These are phyloP conservation scores for Taphrina pruni DNA, from an alignment of 1,139 yeast genomes.

Conservation along the genomic window DNA sequence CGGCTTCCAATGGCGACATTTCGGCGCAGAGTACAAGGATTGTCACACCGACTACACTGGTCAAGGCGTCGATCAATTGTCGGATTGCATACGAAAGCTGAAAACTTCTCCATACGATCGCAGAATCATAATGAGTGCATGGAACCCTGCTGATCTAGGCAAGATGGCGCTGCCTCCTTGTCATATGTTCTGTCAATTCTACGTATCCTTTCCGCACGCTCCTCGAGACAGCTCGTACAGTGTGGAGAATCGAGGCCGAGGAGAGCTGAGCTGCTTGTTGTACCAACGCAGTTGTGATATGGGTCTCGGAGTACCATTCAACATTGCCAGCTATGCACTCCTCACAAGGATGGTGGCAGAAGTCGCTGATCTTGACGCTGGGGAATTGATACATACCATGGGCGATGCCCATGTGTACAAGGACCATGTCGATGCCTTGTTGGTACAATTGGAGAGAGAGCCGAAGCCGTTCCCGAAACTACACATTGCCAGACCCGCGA, in stretches of 20 bases:
- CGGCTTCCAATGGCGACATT: conserved; percentile 99
- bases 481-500: conserved; percentile 59
- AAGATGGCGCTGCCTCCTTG: conserved; percentile 98
- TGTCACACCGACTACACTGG: conserved; percentile 87
- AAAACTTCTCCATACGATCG: conserved; percentile 92
- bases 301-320: conserved; percentile 99
- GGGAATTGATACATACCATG: conserved; percentile 91
- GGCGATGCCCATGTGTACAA: conserved; percentile 96
- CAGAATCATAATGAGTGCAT: conserved; percentile 90
- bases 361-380: conserved; percentile 90
- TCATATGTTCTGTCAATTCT: conserved; percentile 94
- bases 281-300: conserved; percentile 98
- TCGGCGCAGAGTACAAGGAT: conserved; percentile 87
- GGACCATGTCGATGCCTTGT: conserved; percentile 89
- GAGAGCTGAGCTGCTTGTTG: conserved; percentile 80
- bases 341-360: conserved; percentile 94
- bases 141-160: conserved; percentile 96
- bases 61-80: conserved; percentile 87
- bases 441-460: conserved; percentile 72
- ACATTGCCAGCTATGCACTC: conserved; percentile 93
- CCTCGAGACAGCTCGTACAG: conserved; percentile 38
- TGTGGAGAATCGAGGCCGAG: conserved; percentile 56
- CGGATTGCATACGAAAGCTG: conserved; percentile 75
- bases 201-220: conserved; percentile 74
- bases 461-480: conserved; percentile 85